Percentiles rank a stretch among this genome's conserved stretches.
These are phyloP conservation scores for Peronospora belbahrii DNA, from an alignment of 352 stramenopile genomes.

Conservation along the genomic window DNA sequence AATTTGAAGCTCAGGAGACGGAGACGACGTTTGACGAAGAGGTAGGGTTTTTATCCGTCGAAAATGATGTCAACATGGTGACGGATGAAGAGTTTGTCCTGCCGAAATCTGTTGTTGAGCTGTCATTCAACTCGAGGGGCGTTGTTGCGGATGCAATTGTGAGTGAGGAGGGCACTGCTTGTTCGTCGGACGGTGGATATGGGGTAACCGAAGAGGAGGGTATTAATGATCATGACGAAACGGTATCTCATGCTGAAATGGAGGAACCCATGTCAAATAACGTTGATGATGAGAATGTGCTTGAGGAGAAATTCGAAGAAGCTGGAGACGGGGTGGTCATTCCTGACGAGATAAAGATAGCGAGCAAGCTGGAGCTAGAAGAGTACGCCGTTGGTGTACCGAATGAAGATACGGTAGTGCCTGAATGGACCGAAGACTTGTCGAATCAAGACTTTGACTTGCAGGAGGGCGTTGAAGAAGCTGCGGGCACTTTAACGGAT, in stretches of 20 bases:
- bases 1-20: background rate
- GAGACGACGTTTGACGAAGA: background rate
- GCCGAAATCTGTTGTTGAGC: background rate
- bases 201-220: background rate
- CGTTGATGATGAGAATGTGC: background rate
- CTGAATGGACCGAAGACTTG: background rate
- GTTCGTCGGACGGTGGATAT: background rate
- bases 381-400: background rate
- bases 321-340: background rate
- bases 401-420: background rate
- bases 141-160: background rate
- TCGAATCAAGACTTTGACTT: background rate
- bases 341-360: conserved; percentile 1
- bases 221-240: background rate
- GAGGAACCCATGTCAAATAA: background rate
- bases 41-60: background rate
- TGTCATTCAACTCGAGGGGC: background rate
- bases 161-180: background rate
- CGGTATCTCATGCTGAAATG: background rate
- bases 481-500: background rate
- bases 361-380: conserved; percentile 3
- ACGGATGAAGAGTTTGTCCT: background rate
- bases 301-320: conserved; percentile 2
- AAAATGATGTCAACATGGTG: background rate
- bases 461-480: conserved; percentile 1